Base-by-base conservation (phyloP, 1,284 basidiomycete species). In the Blastosporella zonata region DNA sequence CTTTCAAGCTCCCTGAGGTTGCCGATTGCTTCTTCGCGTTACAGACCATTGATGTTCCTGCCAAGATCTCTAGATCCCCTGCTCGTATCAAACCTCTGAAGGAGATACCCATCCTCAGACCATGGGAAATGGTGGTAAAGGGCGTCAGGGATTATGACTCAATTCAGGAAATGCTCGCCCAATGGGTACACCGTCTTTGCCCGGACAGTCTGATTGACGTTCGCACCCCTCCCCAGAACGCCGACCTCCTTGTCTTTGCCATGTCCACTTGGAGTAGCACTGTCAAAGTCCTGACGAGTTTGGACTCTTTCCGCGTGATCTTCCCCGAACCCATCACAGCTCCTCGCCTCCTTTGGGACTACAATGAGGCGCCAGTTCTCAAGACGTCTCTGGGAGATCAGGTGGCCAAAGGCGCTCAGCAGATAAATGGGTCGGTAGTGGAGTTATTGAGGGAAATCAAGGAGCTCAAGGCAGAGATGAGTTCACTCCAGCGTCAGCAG, bases 201-300 rank as follows among this genome's bases (percentile, higher is more conserved):
- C 41, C 27, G 10, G 31, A 39, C 12, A 17, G 31, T 6, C 31
- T 38, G n/a, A 21, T 38, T 33, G 35, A 49, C 8, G 15, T 36
- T 9, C 42, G 35, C 12, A n/a, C 17, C 1, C 13, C 21, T 13
- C n/a, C 21, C 5, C 15, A n/a, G 18, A 37, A 49, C 35, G 10
- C 48, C 2, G 36, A 49, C n/a, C 42, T 49, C 28, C 12, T 49
- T 34, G 43, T 49, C 22, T 49, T 49, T 34, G 21, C 35, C 9
- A 45, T 49, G 48, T 17, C 18, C 5, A 45, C 34, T 3, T 49
- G 48, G 48, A 13, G 12, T 12, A 25, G 13, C 8, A 49, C 43
- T 6, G 31, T 12, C 31, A 33, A 33, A n/a, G 13, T 33, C 31
- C 31, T 33, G 8, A 4, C 8, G 6, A 15, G 10, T 12, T 6